phyloP scores from a whole-genome alignment of 352 stramenopile genomes.

The Synura sp. region DNA sequence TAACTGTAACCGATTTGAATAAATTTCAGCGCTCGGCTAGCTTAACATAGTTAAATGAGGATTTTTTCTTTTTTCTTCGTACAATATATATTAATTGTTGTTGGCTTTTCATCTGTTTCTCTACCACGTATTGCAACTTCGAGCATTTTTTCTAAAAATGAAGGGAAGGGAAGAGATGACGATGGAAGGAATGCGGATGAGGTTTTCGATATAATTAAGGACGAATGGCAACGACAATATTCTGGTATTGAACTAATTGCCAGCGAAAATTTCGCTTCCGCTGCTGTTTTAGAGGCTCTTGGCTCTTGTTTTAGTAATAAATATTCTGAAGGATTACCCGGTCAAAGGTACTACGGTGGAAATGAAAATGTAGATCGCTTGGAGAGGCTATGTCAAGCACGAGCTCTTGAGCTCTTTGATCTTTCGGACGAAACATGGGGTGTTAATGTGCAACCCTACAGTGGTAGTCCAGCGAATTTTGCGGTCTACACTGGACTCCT shows the following conservation, averaged over 20 bases:
- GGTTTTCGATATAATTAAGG: conserved; percentile 85
- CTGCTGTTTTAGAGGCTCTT: conserved; percentile 91
- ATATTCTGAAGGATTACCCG: conserved; percentile 95
- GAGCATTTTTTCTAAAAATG: too few relatives aligned
- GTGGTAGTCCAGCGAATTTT: conserved; percentile 96
- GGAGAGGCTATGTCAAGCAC: conserved; percentile 88
- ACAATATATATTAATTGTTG: too few relatives aligned
- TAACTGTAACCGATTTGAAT: too few relatives aligned
- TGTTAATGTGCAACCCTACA: conserved; percentile 87
- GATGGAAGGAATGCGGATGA: too few relatives aligned
- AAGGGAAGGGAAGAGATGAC: too few relatives aligned
- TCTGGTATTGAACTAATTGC: conserved; percentile 97
- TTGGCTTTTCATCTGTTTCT: too few relatives aligned
- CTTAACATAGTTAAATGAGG: too few relatives aligned
- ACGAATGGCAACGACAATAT: conserved; percentile 83
- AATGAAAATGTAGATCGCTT: conserved; percentile 96
- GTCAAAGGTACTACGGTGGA: conserved; percentile 94
- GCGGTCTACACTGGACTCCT: conserved; percentile 96
- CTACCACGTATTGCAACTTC: too few relatives aligned
- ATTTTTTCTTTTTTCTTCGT: too few relatives aligned
- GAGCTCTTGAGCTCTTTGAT: conserved; percentile 65
- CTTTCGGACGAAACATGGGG: not conserved
- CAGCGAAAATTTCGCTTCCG: conserved; percentile 98
- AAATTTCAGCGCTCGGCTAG: too few relatives aligned
- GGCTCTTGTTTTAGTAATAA: conserved; percentile 99